Evolutionary conservation across 1,284 basidiomycete genomes (phyloP), one percentile per base, ranked within the genome.

Genomic region (Rhodotorula sp.): DNA sequence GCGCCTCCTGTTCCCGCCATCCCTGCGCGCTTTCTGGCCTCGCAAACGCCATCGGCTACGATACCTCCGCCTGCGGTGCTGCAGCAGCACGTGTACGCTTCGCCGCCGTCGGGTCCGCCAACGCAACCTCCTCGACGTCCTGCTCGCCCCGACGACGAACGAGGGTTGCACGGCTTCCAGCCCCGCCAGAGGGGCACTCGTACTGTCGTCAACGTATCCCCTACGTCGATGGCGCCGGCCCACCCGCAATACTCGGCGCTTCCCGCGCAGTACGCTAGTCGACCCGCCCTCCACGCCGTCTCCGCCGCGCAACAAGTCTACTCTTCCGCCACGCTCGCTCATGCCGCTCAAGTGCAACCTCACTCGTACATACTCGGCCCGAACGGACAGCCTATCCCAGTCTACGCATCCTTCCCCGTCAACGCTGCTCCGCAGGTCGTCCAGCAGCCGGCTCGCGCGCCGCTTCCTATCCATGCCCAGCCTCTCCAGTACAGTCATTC

Each of bases 341-440:
- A 2, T 27, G 48, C 10, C 13, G 44, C 29, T 24, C 64, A 27
- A 32, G 17, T 63, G 6, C 62, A 71, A 24, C 69, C 69, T 17
- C 65, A 63, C 22, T 67, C 69, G 27, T 71, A 71, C 59, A 62
- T 68, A 24, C 34, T 71, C 19, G 46, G 66, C 6, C 48, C 70
- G 15, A 56, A 64, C 17, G 70, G 70, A 1, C 70, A 61, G 22
- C 59, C 70, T 9, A 71, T 71, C 32, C 70, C 70, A 1, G 63
- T 71, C 46, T 71, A 68, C 56, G 62, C 70, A 1, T 54, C 64
- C 1, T 20, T 30, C 9, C 30, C 46, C 36, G 34, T 20, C 6
- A 30, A 24, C 2, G 3, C 58, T 17, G 58, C 32, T 4, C 30
- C 15, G 27, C 30, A 32, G 19, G 8, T 24, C 20, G 32, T 20